phyloP scores from a whole-genome alignment of 2,329 filamentous ascomycete species.

The Hysterium pulicare region DNA sequence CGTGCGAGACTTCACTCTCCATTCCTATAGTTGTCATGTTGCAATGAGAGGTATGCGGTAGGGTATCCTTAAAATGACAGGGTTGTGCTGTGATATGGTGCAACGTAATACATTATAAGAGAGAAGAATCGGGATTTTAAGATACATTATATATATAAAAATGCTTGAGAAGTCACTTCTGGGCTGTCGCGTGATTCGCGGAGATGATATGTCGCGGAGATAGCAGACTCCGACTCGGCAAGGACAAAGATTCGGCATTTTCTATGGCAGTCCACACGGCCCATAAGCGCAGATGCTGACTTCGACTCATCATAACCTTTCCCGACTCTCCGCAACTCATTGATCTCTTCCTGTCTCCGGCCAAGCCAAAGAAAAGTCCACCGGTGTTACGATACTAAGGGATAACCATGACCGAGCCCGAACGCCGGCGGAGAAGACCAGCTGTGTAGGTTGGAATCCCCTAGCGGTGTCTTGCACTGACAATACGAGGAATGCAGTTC shows the following conservation, averaged over 20 bases:
- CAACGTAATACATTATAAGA: neutral
- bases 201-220: neutral
- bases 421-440: conserved; percentile 41
- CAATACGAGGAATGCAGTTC: conserved; percentile 37
- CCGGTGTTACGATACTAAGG: no score
- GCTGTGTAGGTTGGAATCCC: conserved; percentile 38
- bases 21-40: neutral
- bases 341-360: neutral
- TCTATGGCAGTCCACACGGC: neutral
- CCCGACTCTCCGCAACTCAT: no score
- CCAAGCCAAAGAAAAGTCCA: neutral
- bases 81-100: neutral
- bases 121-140: no score
- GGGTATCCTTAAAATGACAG: neutral
- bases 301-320: neutral
- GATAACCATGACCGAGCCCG: conserved; percentile 24
- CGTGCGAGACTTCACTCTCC: neutral
- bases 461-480: conserved; percentile 10
- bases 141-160: conserved; percentile 1
- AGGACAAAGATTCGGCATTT: no score
- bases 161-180: neutral
- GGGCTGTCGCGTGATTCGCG: neutral
- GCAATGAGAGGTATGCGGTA: neutral
- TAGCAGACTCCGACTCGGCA: neutral
- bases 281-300: neutral